Base-by-base conservation (phyloP, 179 eudicot genomes). In the Beta lomatogona region DNA sequence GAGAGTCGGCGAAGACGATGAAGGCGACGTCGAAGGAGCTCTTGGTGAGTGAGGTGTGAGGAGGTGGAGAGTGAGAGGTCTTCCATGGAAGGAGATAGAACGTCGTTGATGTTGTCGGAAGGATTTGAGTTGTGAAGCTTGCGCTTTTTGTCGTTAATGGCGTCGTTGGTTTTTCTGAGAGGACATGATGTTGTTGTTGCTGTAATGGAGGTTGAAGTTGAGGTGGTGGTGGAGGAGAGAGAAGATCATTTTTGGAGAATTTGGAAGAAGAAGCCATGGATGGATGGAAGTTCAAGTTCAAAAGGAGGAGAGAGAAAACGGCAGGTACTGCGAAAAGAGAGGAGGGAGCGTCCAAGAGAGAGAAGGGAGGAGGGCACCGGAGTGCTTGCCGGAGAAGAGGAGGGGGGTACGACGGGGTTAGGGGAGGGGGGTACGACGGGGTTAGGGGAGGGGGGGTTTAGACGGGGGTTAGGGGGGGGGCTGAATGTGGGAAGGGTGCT, bases 11-110 rank as follows among this genome's bases (percentile, higher is more conserved):
- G 79, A 36, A 83, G 36, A 41, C 79, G 82, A 68, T 75, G 79
- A 50, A 81, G 85, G 2, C 90, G 89, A 16, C 89, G 92, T 53
- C 73, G 76, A 69, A 88, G 77, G 75, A 89, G 72, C 73, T 89
- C 89, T 48, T 75, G 77, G n/a, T 83, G 86, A 21, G 88, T 85
- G 78, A 89, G 86, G 82, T 83, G 86, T 9, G 92, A 84, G 67
- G 89, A 79, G 0, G 53, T 59, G 48, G 87, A 81, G 63, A 83
- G 90, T 36, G 53, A 36, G 28, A 53, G 12, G 55, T 85, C 88
- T 12, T 80, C 83, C 18, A 28, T 69, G 0, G 88, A 71, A 12
- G 86, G 83, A 14, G 82, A 22, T 22, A 73, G 77, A 50, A 74
- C 53, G 53, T 53, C 60, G 11, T 19, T 58, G 75, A 28, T n/a